phyloP scores from a whole-genome alignment of 805 yeast genomes.

The Dipodascus albidus region DNA sequence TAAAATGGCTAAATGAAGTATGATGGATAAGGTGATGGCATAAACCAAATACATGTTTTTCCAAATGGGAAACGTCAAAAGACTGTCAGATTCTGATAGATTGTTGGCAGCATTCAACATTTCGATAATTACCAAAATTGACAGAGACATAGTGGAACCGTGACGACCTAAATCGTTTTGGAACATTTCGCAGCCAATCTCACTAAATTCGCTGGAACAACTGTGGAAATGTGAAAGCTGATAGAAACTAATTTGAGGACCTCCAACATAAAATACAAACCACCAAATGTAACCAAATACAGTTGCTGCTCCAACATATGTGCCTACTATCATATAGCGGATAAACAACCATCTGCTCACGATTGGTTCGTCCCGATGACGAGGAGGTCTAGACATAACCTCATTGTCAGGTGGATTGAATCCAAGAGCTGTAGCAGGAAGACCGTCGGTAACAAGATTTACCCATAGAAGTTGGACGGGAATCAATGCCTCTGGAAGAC shows the following conservation, averaged over 20 bases:
- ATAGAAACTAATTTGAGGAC: constrained; percentile 27
- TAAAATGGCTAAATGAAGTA: constrained; percentile 25
- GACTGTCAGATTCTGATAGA: constrained; percentile 28
- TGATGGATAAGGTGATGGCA: constrained; percentile 28
- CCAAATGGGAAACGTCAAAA: constrained; percentile 30
- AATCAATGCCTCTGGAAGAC: constrained; percentile 41
- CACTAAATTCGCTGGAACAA: constrained; percentile 23
- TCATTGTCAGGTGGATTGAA: constrained; percentile 32
- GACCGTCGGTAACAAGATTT: constrained; percentile 44
- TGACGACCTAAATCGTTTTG: constrained; percentile 17
- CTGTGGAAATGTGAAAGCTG: constrained; percentile 29
- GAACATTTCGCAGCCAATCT: constrained; percentile 28
- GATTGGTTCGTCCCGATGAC: constrained; percentile 28
- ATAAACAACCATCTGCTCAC: constrained; percentile 30
- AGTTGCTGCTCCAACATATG: constrained; percentile 31
- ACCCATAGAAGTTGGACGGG: constrained; percentile 51
- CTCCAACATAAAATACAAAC: constrained; percentile 25
- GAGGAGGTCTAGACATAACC: constrained; percentile 30
- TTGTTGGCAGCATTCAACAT: constrained; percentile 33
- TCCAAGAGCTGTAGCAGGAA: constrained; percentile 51
- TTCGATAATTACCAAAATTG: constrained; percentile 31
- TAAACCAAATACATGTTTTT: constrained; percentile 27
- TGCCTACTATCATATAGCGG: constrained; percentile 30
- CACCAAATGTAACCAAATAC: constrained; percentile 34
- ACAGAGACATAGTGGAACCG: constrained; percentile 31